Evolutionary conservation across 2,329 filamentous ascomycete genomes (phyloP), one percentile per base, ranked within the genome.

Genomic region (Zymoseptoria brevis): DNA sequence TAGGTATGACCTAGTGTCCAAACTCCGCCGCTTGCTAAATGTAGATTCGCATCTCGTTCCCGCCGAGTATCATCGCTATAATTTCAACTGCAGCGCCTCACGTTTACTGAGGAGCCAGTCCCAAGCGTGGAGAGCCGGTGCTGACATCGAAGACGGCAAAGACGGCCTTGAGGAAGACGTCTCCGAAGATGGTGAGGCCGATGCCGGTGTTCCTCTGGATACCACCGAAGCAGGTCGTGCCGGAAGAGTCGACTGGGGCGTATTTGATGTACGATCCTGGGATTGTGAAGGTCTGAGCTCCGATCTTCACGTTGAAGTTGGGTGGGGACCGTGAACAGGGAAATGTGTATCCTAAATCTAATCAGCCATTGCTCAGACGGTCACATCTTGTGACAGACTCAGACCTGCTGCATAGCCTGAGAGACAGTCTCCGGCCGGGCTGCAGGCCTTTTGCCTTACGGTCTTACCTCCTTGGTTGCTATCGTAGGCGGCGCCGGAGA

Each of bases 91-190:
- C 35, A 16, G 35, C 35, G n/a, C 35, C 11, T 16, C 21, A 53
- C 16, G 4, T 53, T 21, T 57, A 61, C 65, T 77, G 76, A 64
- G 72, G 69, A 8, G 76, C 77, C 59, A 79, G 78, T 5, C 78
- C 76, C 29, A 80, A 67, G 45, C 76, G 66, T 16, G 77, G 75
- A 2, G 69, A 68, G 49, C 66, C 66, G 59, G 67, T 64, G 26
- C 73, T 73, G 65, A 74, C 73, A 69, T 90, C 87, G 72, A 90
- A 90, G 53, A 90, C 83, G 29, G 87, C 84, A 70, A 88, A 91
- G 63, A 88, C 79, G 57, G 83, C 83, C 82, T 94, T 94, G 65
- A 94, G 80, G 76, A 91, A 73, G 58, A 73, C 66, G 61, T 92
- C 88, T 8, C 90, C 90, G 58, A 92, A 82, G 69, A 95, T 90